These are phyloP conservation scores for Paspalum vaginatum DNA, from an alignment of 176 grass and related monocot species.

Conservation along the genomic window DNA sequence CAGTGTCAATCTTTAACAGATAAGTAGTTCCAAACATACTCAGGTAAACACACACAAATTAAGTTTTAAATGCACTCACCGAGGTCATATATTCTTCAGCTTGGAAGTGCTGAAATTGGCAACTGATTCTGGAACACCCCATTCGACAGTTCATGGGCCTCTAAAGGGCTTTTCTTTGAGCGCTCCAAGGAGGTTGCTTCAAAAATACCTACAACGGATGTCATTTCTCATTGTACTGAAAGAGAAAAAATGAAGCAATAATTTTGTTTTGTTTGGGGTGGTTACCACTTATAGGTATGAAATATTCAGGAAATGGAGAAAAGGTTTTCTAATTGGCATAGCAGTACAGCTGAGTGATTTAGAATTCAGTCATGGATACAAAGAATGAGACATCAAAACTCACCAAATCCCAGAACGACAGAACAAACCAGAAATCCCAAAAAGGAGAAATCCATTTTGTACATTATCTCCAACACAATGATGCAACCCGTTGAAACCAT, in stretches of 20 bases:
- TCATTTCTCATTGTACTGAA: conserved; percentile 17
- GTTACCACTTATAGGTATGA: conserved; percentile 10
- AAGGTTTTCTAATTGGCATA: conserved; percentile 17
- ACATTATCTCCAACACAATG: conserved; percentile 80
- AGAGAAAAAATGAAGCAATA: conserved; percentile 18
- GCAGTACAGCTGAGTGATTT: conserved; percentile 20
- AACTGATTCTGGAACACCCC: conserved; percentile 69
- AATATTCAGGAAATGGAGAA: conserved; percentile 33
- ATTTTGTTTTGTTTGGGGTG: background rate
- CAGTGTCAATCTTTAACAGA: background rate
- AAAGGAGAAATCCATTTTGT: conserved; percentile 91
- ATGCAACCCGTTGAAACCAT: conserved; percentile 85
- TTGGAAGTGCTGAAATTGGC: conserved; percentile 77
- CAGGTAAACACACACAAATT: background rate
- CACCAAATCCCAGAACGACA: conserved; percentile 82
- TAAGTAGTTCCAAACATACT: background rate
- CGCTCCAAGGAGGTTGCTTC: conserved; percentile 86
- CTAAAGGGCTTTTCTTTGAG: conserved; percentile 71
- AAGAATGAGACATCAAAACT: conserved; percentile 48
- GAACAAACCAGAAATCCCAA: conserved; percentile 82
- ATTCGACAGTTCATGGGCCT: conserved; percentile 72
- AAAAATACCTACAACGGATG: conserved; percentile 74
- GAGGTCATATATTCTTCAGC: conserved; percentile 45
- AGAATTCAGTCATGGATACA: conserved; percentile 21
- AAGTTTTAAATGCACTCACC: conserved; percentile 9